Evolutionary conservation across 2,329 filamentous ascomycete genomes (phyloP), one percentile per base, ranked within the genome.

Genomic region (Dissoconium aciculare): DNA sequence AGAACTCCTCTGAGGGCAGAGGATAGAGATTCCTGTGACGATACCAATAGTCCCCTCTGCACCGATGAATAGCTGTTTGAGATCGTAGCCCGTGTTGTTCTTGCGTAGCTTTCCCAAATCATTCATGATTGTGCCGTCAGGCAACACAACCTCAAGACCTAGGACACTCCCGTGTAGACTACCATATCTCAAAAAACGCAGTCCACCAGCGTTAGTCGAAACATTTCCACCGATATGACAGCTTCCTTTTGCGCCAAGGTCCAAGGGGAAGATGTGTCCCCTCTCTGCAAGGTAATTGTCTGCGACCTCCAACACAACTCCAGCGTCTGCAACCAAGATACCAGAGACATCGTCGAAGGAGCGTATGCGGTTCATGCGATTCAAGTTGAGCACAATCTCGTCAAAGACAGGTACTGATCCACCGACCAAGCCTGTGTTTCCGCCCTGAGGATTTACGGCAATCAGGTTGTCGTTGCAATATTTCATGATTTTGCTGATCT

Each of bases 21-120:
- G 67, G 39, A 98, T 78, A 3, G 84, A 85, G 21, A 95, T 68
- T 27, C 72, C 85, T 11, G 89, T 98, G 47, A 98, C 80, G 48
- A 95, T 79, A 31, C 89, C 89, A 40, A 95, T 78, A 4, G 89
- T 95, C 14, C 89, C 89, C 57, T 98, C 89, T 17, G 76, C 81
- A 27, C 89, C 89, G 47, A 98, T 92, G 55, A 98, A 94, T 19
- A 94, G 69, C 58, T 94, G 87, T 64, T 94, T 94, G 34, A 94
- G 59, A 54, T 98, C 91, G 58, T 95, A 98, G 15, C 89, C 89
- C 2, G 89, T 98, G 62, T 98, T 98, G 66, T 98, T 95, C 66
- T 98, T 98, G 43, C 89, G 74, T 35, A 98, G 65, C 36, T 71
- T 85, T 44, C 73, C 78, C 17, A 98, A 72, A 46, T 94, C 84